A percentile compares a stretch with the other conserved stretches of the same genome.
Evolutionary conservation across 768 basidiomycete genomes (phyloP).

Genomic region (Boletus rubropictus): DNA sequence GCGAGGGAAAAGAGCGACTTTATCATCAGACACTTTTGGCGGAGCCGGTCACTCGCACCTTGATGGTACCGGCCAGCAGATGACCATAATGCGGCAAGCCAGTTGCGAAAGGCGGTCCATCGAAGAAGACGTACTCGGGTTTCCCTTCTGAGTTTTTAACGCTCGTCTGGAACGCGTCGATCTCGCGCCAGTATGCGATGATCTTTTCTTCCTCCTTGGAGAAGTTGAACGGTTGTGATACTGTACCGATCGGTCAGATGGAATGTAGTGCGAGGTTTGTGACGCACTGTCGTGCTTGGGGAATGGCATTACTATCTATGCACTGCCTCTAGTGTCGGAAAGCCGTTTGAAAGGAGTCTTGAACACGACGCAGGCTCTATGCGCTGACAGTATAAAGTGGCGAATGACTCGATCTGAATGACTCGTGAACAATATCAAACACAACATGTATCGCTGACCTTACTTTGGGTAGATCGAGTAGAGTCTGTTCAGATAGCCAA

Average conservation of each 20-base stretch:
- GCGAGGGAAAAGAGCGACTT: neutral
- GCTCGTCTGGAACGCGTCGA: conserved; percentile 95
- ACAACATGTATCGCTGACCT: neutral
- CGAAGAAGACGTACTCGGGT: conserved; percentile 92
- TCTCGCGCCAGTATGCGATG: conserved; percentile 87
- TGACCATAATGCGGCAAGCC: conserved; percentile 97
- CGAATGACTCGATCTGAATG: conserved; percentile 16
- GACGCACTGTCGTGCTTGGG: conserved; percentile 66
- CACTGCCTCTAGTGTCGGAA: neutral
- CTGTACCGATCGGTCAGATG: conserved; percentile 34
- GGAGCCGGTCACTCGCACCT: conserved; percentile 43
- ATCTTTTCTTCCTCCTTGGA: conserved; percentile 88
- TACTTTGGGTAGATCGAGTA: neutral
- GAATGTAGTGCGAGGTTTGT: neutral
- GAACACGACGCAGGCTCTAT: neutral
- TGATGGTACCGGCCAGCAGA: conserved; percentile 87
- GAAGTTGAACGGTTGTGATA: conserved; percentile 75
- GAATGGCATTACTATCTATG: conserved; percentile 48
- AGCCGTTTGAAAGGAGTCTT: neutral
- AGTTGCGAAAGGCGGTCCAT: conserved; percentile 96
- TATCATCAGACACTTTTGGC: neutral
- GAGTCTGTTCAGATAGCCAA: neutral
- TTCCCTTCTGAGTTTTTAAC: conserved; percentile 87
- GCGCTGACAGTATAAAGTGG: neutral
- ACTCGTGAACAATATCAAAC: neutral